phyloP scores from a whole-genome alignment of 441 rosid species.

The Erodium texanum region DNA sequence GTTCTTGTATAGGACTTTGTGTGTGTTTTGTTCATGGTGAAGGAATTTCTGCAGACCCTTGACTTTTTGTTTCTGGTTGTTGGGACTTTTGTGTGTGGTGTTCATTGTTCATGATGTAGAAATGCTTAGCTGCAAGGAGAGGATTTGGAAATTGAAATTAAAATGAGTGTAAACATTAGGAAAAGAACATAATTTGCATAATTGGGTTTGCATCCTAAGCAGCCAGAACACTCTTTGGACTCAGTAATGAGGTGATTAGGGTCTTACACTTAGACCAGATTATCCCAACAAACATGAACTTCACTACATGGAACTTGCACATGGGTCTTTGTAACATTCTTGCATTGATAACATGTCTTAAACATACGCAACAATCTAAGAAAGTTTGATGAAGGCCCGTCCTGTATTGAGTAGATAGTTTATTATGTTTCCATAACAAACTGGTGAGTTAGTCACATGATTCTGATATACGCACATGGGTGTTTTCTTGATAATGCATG shows the following conservation, averaged over 20 bases:
- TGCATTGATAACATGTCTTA: background rate
- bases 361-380: background rate
- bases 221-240: too few relatives aligned
- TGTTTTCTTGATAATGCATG: background rate
- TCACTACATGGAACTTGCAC: too few relatives aligned
- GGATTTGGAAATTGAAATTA: background rate
- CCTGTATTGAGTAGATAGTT: background rate
- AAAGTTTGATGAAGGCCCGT: background rate
- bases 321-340: background rate
- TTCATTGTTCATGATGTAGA: background rate
- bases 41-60: too few relatives aligned
- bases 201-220: background rate
- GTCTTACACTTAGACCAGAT: too few relatives aligned
- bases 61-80: background rate
- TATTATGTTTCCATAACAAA: background rate
- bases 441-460: too few relatives aligned
- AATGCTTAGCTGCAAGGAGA: background rate
- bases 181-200: background rate
- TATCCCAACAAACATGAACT: too few relatives aligned
- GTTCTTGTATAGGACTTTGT: too few relatives aligned
- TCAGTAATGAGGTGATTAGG: too few relatives aligned
- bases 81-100: background rate
- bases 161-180: too few relatives aligned
- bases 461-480: too few relatives aligned
- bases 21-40: too few relatives aligned